Evolutionary conservation across 1,139 yeast genomes (phyloP).

Genomic region (Geotrichum carabidarum): DNA sequence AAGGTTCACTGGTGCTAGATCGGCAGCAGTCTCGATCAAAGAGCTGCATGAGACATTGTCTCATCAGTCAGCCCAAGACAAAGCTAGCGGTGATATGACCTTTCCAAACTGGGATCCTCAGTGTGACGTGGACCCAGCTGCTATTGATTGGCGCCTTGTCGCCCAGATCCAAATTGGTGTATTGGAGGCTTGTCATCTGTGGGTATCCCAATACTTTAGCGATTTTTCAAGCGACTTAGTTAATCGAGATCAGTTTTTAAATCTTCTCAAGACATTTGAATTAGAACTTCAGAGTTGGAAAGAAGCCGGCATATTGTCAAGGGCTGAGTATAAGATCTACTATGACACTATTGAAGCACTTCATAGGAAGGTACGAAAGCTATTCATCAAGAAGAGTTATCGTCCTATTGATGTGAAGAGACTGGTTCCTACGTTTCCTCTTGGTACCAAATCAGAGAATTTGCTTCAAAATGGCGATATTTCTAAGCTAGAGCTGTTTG

Average conservation of each 20-base stretch:
- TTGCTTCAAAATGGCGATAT: conserved; percentile 26
- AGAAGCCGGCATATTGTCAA: conserved; percentile 30
- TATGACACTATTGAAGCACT: conserved; percentile 46
- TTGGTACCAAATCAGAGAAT: conserved; percentile 24
- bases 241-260: conserved; percentile 59
- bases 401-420: conserved; percentile 52
- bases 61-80: too few relatives aligned
- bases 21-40: conserved; percentile 50
- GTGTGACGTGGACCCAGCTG: conserved; percentile 34
- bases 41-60: background rate
- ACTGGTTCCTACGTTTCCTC: conserved; percentile 26
- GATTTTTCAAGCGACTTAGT: conserved; percentile 68
- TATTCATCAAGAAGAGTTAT: conserved; percentile 72
- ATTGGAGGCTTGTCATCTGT: conserved; percentile 65
- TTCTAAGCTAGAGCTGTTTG: conserved; percentile 46
- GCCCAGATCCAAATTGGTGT: conserved; percentile 77
- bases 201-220: conserved; percentile 67
- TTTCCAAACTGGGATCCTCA: conserved; percentile 41
- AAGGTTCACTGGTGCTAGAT: conserved; percentile 54
- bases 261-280: conserved; percentile 63
- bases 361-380: conserved; percentile 64
- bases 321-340: conserved; percentile 33
- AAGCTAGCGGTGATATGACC: too few relatives aligned
- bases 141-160: conserved; percentile 51
- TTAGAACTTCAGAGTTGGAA: conserved; percentile 65